phyloP scores from a whole-genome alignment of 495 filamentous ascomycete species.

The Xylaria longipes region DNA sequence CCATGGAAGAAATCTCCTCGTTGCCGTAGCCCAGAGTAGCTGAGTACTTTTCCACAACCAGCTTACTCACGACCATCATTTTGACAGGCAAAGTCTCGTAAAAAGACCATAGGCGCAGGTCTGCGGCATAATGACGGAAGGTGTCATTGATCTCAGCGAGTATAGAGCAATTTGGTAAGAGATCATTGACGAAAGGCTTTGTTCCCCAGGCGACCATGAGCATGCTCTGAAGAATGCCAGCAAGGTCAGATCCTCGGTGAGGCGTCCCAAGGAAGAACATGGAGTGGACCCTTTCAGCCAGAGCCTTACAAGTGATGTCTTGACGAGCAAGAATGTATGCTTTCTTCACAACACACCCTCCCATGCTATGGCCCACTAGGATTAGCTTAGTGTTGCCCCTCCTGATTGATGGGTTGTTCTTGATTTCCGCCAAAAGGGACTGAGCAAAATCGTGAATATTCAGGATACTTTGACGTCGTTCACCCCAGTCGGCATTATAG shows the following conservation, averaged over 20 bases:
- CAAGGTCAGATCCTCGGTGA: constrained; percentile 57
- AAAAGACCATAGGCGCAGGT: constrained; percentile 41
- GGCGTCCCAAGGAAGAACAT: constrained; percentile 62
- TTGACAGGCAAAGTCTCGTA: constrained; percentile 40
- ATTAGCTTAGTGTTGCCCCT: constrained; percentile 45
- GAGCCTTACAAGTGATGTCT: constrained; percentile 33
- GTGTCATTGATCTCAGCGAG: constrained; percentile 35
- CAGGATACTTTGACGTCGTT: constrained; percentile 42
- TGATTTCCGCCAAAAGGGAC: constrained; percentile 47
- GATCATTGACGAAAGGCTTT: constrained; percentile 20
- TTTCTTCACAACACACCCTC: constrained; percentile 60
- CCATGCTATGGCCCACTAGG: constrained; percentile 61
- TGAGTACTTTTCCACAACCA: constrained; percentile 43
- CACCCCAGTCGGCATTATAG: constrained; percentile 40
- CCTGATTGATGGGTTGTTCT: constrained; percentile 41
- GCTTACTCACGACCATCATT: constrained; percentile 24
- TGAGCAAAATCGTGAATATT: constrained; percentile 54
- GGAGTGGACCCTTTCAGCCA: constrained; percentile 46
- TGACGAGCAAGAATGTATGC: constrained; percentile 41
- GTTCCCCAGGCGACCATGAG: constrained; percentile 10
- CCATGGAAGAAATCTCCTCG: constrained; percentile 38
- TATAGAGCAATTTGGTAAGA: constrained; percentile 21
- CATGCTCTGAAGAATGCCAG: constrained; percentile 43
- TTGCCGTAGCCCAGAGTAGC: constrained; percentile 41
- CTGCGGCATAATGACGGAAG: constrained; percentile 38